Conservation (phyloP, 192 early-diverging fungal species). For the Rhizophagus sp. region DNA sequence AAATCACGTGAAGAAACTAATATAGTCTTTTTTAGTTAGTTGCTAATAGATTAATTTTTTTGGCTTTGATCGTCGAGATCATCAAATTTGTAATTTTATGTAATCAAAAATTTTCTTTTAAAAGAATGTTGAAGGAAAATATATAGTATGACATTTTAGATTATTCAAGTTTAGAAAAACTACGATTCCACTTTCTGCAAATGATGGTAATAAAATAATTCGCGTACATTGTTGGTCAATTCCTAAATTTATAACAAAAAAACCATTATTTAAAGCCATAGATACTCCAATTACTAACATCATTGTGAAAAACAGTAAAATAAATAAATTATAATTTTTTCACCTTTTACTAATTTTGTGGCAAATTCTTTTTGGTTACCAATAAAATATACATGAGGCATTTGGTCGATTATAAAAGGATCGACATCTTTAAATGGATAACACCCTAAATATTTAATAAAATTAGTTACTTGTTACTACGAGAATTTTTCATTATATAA, state of each 20-base stretch:
- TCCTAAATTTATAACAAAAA: constrained; percentile 37
- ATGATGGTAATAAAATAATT: constrained; percentile 78
- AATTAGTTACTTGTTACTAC: neutral
- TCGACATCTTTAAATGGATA: constrained; percentile 88
- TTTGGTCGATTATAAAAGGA: constrained; percentile 76
- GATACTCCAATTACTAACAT: too few relatives aligned
- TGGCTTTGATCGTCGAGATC: too few relatives aligned
- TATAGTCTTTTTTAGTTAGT: too few relatives aligned
- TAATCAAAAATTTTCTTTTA: neutral
- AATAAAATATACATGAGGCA: constrained; percentile 87
- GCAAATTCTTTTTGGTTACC: constrained; percentile 84
- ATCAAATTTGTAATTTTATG: too few relatives aligned
- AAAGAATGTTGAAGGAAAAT: constrained; percentile 27
- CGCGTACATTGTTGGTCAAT: constrained; percentile 58
- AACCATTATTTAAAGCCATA: constrained; percentile 8
- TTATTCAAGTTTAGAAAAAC: constrained; percentile 81
- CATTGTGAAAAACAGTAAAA: neutral
- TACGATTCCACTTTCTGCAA: constrained; percentile 63
- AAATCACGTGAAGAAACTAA: too few relatives aligned
- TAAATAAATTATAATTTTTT: constrained; percentile 16
- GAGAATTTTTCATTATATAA: neutral
- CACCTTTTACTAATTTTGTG: constrained; percentile 55
- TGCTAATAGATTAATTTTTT: too few relatives aligned
- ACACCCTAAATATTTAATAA: constrained; percentile 61
- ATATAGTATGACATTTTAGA: constrained; percentile 55